Percentiles rank a stretch among this genome's conserved stretches.
These are phyloP conservation scores for Bassia scoparia DNA, from an alignment of 148 eudicot species.

Conservation along the genomic window DNA sequence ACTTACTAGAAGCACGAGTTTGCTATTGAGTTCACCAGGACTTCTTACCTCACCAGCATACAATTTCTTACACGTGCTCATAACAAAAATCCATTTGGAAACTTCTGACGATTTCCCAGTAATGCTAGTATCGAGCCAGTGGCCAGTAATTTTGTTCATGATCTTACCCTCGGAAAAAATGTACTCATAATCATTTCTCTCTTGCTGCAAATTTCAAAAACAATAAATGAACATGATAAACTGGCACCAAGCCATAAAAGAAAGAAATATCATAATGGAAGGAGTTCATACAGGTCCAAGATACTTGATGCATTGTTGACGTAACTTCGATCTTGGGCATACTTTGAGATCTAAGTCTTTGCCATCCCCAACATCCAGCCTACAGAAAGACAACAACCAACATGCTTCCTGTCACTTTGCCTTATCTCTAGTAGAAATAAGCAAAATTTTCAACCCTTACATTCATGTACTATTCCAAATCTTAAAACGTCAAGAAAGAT, in stretches of 20 bases:
- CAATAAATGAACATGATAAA: background rate
- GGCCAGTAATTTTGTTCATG: constrained; percentile 44
- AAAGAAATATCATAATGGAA: no score
- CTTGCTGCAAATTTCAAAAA: constrained; percentile 47
- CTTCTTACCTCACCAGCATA: constrained; percentile 71
- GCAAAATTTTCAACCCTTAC: background rate
- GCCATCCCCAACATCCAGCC: constrained; percentile 96
- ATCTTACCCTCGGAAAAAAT: constrained; percentile 61
- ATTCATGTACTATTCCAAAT: background rate
- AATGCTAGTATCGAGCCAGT: constrained; percentile 53
- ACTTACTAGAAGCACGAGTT: background rate
- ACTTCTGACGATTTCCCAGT: constrained; percentile 40
- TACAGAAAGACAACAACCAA: constrained; percentile 19
- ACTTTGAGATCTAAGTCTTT: constrained; percentile 67
- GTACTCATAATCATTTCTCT: constrained; percentile 72
- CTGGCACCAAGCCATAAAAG: background rate
- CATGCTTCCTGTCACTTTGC: background rate
- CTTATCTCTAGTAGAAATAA: background rate
- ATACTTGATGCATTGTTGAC: constrained; percentile 78
- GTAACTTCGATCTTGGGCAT: constrained; percentile 76
- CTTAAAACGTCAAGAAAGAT: background rate
- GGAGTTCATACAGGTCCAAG: constrained; percentile 85
- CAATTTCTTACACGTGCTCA: constrained; percentile 79
- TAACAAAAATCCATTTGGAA: constrained; percentile 83
- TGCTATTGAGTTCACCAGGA: constrained; percentile 7